phyloP scores from a whole-genome alignment of 345 rosid species.

The Ricinus communis region DNA sequence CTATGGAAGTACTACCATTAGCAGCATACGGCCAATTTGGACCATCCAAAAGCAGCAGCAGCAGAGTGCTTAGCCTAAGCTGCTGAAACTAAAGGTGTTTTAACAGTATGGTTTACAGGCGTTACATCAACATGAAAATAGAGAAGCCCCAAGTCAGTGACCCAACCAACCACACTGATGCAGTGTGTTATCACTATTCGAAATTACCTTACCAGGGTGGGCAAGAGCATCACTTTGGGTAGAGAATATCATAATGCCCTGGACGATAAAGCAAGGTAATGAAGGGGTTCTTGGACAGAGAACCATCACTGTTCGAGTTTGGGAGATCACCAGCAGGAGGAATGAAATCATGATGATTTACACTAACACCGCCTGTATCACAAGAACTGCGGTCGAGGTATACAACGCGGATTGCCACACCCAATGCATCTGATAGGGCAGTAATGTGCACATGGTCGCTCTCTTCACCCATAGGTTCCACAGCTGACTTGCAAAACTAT shows the following conservation, averaged over 20 bases:
- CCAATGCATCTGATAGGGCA: conserved; percentile 88
- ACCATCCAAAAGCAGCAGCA: background rate
- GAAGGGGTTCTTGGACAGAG: conserved; percentile 50
- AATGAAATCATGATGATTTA: conserved; percentile 89
- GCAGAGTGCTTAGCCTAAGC: background rate
- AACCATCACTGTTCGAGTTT: conserved; percentile 35
- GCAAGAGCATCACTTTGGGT: conserved; percentile 55
- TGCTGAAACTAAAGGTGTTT: background rate
- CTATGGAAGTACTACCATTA: background rate
- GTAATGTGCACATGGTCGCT: conserved; percentile 98
- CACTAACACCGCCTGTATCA: conserved; percentile 66
- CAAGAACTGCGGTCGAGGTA: conserved; percentile 97
- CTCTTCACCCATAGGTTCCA: conserved; percentile 99
- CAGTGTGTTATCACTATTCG: background rate
- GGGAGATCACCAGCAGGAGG: conserved; percentile 39
- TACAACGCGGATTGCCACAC: conserved; percentile 87
- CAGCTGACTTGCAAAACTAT: conserved; percentile 97
- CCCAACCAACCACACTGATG: background rate
- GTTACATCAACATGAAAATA: background rate
- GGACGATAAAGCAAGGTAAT: conserved; percentile 94
- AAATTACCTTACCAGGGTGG: conserved; percentile 36
- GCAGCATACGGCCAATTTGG: background rate
- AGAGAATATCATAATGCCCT: conserved; percentile 97
- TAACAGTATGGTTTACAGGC: background rate
- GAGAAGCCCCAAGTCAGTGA: background rate